A percentile compares a stretch with the other conserved stretches of the same genome.
Evolutionary conservation across 2,329 filamentous ascomycete genomes (phyloP).

Genomic region (Claviceps humidiphila): DNA sequence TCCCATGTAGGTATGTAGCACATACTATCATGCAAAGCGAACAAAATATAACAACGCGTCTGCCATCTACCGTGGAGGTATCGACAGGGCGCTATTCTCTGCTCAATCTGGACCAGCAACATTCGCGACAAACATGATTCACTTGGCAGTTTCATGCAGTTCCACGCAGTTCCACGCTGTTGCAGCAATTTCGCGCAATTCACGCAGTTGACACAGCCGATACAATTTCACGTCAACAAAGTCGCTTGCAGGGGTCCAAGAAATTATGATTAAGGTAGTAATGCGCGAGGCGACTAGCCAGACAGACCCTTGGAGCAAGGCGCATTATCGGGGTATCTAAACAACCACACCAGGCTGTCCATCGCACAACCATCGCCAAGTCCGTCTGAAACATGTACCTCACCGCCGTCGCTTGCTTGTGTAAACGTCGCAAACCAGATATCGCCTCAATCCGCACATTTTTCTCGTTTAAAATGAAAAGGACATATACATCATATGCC

Average conservation of each 20-base stretch:
- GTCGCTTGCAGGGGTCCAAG: background rate
- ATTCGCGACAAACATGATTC: too few relatives aligned
- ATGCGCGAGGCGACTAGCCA: slow-evolving; percentile 19
- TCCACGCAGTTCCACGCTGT: too few relatives aligned
- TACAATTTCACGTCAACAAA: background rate
- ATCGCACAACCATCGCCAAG: background rate
- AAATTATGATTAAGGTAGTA: slow-evolving; percentile 17
- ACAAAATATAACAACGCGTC: too few relatives aligned
- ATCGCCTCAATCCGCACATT: slow-evolving; percentile 13
- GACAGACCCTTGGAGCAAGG: slow-evolving; percentile 12
- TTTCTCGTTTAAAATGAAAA: slow-evolving; percentile 8
- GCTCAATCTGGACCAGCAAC: too few relatives aligned
- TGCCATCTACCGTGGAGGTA: too few relatives aligned
- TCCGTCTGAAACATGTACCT: background rate
- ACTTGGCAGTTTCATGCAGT: too few relatives aligned
- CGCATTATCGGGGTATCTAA: slow-evolving; percentile 13
- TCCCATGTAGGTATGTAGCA: too few relatives aligned
- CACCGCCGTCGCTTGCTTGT: background rate
- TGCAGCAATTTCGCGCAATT: too few relatives aligned
- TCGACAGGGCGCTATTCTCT: too few relatives aligned
- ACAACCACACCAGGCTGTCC: slow-evolving; percentile 3
- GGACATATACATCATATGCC: slow-evolving; percentile 21
- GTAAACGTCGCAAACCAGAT: slow-evolving; percentile 7
- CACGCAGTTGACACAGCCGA: background rate
- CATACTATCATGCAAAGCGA: too few relatives aligned